These are phyloP conservation scores for Candida gigantensis DNA, from an alignment of 1,139 yeast genomes.

Conservation along the genomic window DNA sequence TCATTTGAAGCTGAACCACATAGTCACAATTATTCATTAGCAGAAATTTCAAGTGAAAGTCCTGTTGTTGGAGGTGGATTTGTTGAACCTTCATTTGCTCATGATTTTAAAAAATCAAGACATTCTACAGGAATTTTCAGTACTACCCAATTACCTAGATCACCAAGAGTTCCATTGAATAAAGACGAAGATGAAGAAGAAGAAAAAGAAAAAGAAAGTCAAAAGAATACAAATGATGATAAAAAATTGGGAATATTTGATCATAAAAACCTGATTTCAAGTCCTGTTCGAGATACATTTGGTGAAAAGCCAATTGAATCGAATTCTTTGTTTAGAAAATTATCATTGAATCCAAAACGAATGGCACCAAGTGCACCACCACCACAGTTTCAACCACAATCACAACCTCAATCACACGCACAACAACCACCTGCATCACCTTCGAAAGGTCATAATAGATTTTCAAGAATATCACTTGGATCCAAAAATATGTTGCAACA, in stretches of 20 bases:
- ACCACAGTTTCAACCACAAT: slow-evolving; percentile 3
- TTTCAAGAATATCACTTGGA: slow-evolving; percentile 25
- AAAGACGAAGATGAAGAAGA: slow-evolving; percentile 9
- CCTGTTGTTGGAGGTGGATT: slow-evolving; percentile 10
- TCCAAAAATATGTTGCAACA: slow-evolving; percentile 12
- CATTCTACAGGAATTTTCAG: slow-evolving; percentile 34
- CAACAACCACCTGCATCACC: slow-evolving; percentile 5
- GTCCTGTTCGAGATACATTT: slow-evolving; percentile 49
- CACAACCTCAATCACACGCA: slow-evolving; percentile 3
- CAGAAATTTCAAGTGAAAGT: slow-evolving; percentile 5
- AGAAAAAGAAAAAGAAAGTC: slow-evolving; percentile 1
- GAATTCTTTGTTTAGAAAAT: slow-evolving; percentile 26
- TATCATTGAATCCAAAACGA: slow-evolving; percentile 45
- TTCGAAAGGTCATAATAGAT: slow-evolving; percentile 23
- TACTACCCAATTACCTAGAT: slow-evolving; percentile 16
- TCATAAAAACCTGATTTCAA: slow-evolving; percentile 9
- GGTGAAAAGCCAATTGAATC: slow-evolving; percentile 10
- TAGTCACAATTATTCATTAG: slow-evolving; percentile 5
- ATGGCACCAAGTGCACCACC: slow-evolving; percentile 40
- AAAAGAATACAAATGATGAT: slow-evolving; percentile 4
- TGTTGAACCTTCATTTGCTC: slow-evolving; percentile 8
- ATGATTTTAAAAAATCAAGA: slow-evolving; percentile 20
- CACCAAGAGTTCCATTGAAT: slow-evolving; percentile 15
- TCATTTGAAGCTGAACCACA: slow-evolving; percentile 6
- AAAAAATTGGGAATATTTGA: slow-evolving; percentile 7